Percentiles rank a stretch among this genome's conserved stretches.
These are phyloP conservation scores for Ophiostoma ulmi DNA, from an alignment of 2,329 filamentous ascomycete genomes.

Conservation along the genomic window DNA sequence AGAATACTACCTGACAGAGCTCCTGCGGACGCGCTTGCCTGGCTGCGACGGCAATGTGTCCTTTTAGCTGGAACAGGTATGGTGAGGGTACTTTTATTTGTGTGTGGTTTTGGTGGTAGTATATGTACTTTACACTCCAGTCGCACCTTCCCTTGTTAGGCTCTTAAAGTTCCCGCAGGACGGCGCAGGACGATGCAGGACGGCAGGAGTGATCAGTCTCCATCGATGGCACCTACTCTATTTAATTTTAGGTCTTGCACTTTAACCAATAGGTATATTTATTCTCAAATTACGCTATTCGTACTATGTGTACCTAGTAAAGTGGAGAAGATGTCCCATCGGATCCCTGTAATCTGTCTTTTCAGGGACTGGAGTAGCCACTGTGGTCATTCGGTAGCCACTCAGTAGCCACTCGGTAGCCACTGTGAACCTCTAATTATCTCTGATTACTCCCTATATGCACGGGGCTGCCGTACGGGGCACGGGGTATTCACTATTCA, in stretches of 20 bases:
- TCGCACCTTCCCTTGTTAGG: constrained; percentile 10
- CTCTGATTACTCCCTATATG: neutral
- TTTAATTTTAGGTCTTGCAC: neutral
- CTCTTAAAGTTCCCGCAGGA: constrained; percentile 4
- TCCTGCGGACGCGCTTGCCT: constrained; percentile 7
- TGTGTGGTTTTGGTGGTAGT: neutral
- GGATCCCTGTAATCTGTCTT: constrained; percentile 13
- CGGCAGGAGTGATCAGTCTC: neutral
- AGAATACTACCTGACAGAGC: constrained; percentile 7
- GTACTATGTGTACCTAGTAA: neutral
- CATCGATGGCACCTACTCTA: constrained; percentile 9
- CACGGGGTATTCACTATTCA: constrained; percentile 7
- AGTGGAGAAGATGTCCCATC: neutral
- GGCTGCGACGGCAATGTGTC: constrained; percentile 10
- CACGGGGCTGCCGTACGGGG: neutral
- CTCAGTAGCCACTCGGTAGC: neutral
- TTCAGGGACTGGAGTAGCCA: neutral
- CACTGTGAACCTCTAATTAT: neutral
- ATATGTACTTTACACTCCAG: neutral
- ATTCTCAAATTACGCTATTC: neutral
- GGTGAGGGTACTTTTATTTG: neutral
- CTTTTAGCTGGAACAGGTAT: constrained; percentile 3
- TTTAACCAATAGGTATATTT: neutral
- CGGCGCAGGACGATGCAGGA: neutral
- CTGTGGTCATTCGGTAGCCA: neutral